Conservation (phyloP, 345 rosid genomes). For the Anastatica hierochuntica region DNA sequence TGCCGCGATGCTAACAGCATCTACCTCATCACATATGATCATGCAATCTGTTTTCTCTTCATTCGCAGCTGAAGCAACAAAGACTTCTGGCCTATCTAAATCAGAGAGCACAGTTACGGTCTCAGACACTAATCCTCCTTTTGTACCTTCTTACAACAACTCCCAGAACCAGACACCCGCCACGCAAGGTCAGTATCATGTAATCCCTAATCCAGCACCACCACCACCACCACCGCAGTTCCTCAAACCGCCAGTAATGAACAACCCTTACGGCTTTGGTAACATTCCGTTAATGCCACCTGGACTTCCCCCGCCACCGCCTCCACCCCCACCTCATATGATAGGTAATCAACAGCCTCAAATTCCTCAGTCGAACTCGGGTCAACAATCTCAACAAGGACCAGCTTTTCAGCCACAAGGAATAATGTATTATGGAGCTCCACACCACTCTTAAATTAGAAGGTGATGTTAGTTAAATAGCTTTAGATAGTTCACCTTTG, state of each 20-base stretch:
- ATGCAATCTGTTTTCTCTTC: constrained; percentile 87
- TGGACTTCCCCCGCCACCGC: constrained; percentile 38
- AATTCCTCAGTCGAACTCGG: constrained; percentile 37
- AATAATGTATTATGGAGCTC: constrained; percentile 50
- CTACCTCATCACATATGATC: constrained; percentile 83
- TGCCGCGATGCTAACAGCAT: constrained; percentile 97
- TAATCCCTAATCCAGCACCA: constrained; percentile 41
- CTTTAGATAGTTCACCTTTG: constrained; percentile 15
- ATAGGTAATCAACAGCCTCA: constrained; percentile 36
- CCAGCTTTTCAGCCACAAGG: constrained; percentile 64
- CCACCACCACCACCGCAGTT: constrained; percentile 47
- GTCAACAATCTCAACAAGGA: constrained; percentile 40
- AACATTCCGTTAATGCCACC: constrained; percentile 52
- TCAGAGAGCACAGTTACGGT: constrained; percentile 33
- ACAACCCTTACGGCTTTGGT: constrained; percentile 48
- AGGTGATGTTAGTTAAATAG: constrained; percentile 14
- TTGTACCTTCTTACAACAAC: constrained; percentile 38
- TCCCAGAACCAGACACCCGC: constrained; percentile 39
- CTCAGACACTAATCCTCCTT: constrained; percentile 35
- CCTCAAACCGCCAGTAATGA: constrained; percentile 45
- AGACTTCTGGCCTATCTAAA: constrained; percentile 46
- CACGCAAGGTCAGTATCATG: constrained; percentile 53
- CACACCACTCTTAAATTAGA: constrained; percentile 46
- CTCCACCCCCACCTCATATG: constrained; percentile 35
- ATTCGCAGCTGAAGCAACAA: constrained; percentile 90